Base-by-base conservation (phyloP, 1,284 basidiomycete species). In the Cutaneotrichosporon daszewskae region DNA sequence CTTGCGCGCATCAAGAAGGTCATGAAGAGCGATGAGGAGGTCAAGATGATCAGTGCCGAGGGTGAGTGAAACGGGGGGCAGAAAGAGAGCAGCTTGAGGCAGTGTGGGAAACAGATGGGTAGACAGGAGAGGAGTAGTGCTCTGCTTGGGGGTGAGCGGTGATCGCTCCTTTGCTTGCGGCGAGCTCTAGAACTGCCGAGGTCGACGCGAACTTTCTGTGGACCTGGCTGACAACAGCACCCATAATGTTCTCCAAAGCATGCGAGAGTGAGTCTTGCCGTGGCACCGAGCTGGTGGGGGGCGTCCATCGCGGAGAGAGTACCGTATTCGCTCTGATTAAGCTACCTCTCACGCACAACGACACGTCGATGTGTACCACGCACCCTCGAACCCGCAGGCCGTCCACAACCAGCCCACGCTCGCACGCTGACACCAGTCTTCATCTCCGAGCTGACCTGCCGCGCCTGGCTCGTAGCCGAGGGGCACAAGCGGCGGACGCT, bases 1-100 rank as follows among this genome's bases (percentile, higher is more conserved):
- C 44, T 95, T 25, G 90, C 90, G 13, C 76, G 90, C 62, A 94
- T 95, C 59, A 95, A 95, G 76, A 94, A 95, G 69, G 91, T 95
- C 53, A 95, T 95, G 87, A 95, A 95, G 77, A 90, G 84, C 67
- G 90, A 95, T 74, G 89, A 89, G 18, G 89, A 94, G 58, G 88
- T 95, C 53, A 90, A 89, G 88, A 95, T 94, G 90, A 94, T 95
- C 59, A 87, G 88, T 47, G 87, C 88, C 39, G 90, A 94, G 71
- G 85, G 85, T 86, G 68, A 58, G 77, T 44, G 19, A 5, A 20
- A 16, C n/a, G 2, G 23, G 12, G 11, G 20, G 14, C 17, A 16
- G 35, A 7, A 8, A n/a, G 11, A 3, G 35, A 16, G 34, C 20
- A 16, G 25, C 17, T 11, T 4, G 25, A 20, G 36, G 10, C 22